phyloP scores from a whole-genome alignment of 345 rosid species.

The Arabis hirsuta region DNA sequence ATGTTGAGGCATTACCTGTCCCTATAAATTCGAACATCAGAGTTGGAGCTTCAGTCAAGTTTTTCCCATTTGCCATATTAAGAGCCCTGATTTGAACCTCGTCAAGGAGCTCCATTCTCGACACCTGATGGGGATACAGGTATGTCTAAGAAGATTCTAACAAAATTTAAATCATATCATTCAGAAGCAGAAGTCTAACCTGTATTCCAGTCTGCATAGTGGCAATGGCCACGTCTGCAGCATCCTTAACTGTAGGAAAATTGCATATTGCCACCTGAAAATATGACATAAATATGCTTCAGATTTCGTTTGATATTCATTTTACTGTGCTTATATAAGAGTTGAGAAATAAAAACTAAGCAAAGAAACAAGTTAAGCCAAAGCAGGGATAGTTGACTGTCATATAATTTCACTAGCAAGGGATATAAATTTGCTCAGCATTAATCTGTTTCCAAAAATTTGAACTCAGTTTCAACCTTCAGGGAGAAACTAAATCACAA shows the following conservation, averaged over 20 bases:
- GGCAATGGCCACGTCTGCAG: conserved; percentile 96
- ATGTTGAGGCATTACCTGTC: conserved; percentile 58
- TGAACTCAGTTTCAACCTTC: not conserved
- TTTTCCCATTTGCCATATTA: conserved; percentile 87
- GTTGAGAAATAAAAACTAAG: not conserved
- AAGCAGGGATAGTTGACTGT: not conserved
- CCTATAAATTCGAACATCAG: conserved; percentile 94
- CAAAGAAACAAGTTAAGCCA: not conserved
- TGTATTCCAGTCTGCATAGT: conserved; percentile 86
- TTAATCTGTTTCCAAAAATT: not conserved
- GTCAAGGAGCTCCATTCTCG: conserved; percentile 88
- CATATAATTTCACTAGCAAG: not conserved
- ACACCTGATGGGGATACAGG: conserved; percentile 57
- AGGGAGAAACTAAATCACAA: conserved; percentile 12
- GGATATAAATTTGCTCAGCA: not conserved
- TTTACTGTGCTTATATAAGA: not conserved
- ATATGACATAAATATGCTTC: conserved; percentile 10
- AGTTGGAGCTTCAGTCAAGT: conserved; percentile 77
- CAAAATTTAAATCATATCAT: not conserved
- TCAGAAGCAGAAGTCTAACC: conserved; percentile 50
- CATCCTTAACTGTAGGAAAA: conserved; percentile 90
- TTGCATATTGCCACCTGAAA: conserved; percentile 94
- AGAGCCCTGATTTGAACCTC: conserved; percentile 87
- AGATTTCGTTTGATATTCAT: not conserved
- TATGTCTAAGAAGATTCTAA: conserved; percentile 26